phyloP scores from a whole-genome alignment of 2,329 filamentous ascomycete genomes.

The Penicillium sp. region DNA sequence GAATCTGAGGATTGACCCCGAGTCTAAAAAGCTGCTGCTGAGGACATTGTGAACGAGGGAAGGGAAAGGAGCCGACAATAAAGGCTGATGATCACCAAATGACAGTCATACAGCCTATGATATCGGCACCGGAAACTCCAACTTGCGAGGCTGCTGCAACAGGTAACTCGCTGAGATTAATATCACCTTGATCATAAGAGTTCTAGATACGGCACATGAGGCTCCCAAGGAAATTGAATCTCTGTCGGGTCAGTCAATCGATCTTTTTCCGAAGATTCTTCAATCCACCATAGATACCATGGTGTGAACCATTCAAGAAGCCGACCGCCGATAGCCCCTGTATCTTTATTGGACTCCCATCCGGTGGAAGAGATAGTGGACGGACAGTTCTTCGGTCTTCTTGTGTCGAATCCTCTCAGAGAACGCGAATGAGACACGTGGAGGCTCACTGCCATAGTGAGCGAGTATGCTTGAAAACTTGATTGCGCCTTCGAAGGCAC shows the following conservation, averaged over 20 bases:
- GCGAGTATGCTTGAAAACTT: constrained; percentile 2
- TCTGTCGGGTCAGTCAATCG: neutral
- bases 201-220: neutral
- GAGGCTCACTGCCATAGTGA: neutral
- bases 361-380: neutral
- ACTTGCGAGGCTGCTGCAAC: neutral
- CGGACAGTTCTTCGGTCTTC: neutral
- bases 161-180: neutral
- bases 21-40: neutral
- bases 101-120: neutral
- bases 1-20: neutral
- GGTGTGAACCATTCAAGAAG: constrained; percentile 5
- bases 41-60: neutral
- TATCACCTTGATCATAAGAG: neutral
- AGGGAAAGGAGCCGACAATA: neutral
- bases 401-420: neutral
- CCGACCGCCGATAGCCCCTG: neutral
- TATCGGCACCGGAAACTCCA: neutral
- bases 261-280: neutral
- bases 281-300: neutral
- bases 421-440: neutral
- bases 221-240: neutral
- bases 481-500: constrained; percentile 8
- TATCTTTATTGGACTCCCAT: constrained; percentile 1
- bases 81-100: too few relatives aligned